These are phyloP conservation scores for sunflower (Helianthus annuus) DNA, from an alignment of 129 eudicot species.

Conservation along the genomic window HanXRQr2.0-SUNRISE NC_035438.2:17569025-17569524, in stretches of 20 bases:
- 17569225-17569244: slow-evolving; percentile 4
- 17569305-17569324: too few species aligned
- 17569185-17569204: slow-evolving; percentile 75
- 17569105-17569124: slow-evolving; percentile 48
- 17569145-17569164: slow-evolving; percentile 67
- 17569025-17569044: slow-evolving; percentile 37
- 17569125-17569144: slow-evolving; percentile 53
- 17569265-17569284: slow-evolving; percentile 4
- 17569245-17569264: slow-evolving; percentile 31
- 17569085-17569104: slow-evolving; percentile 52
- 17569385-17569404: not conserved
- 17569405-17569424: not conserved
- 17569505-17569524: not conserved
- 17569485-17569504: not conserved
- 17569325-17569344: too few species aligned
- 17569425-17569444: slow-evolving; percentile 4
- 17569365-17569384: not conserved
- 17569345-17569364: not conserved
- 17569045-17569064: slow-evolving; percentile 46
- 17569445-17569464: not conserved
- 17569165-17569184: slow-evolving; percentile 62
- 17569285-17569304: not conserved
- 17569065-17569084: slow-evolving; percentile 52
- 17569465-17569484: not conserved
- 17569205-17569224: slow-evolving; percentile 71